phyloP scores from a whole-genome alignment of 2,329 filamentous ascomycete species.

The Clonostachys chloroleuca region DNA sequence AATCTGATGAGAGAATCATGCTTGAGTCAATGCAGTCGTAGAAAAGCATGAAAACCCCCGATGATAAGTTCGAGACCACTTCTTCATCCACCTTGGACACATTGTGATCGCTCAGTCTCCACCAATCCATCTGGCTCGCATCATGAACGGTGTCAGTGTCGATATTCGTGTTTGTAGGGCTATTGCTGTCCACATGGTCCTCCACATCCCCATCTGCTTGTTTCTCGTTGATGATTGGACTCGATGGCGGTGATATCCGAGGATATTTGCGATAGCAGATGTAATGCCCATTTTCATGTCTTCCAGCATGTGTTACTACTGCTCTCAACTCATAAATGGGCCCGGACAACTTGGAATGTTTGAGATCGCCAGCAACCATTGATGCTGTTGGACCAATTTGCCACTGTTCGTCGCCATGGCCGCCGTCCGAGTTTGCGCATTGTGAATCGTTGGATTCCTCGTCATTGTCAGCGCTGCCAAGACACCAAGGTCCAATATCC shows the following conservation, averaged over 20 bases:
- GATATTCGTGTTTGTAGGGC: too few species aligned
- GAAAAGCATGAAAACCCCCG: conserved; percentile 92
- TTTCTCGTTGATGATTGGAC: conserved; percentile 5
- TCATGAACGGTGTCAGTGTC: too few species aligned
- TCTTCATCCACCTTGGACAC: conserved; percentile 72
- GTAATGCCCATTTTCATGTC: conserved; percentile 95
- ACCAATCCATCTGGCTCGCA: conserved; percentile 57
- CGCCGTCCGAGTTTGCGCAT: conserved; percentile 7
- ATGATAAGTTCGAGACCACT: conserved; percentile 65
- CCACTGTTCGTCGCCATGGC: conserved; percentile 58
- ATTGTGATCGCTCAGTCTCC: conserved; percentile 84
- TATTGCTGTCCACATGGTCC: too few species aligned
- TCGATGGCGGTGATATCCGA: conserved; percentile 5
- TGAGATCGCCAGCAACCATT: conserved; percentile 61
- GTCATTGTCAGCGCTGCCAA: conserved; percentile 50
- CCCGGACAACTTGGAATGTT: conserved; percentile 46
- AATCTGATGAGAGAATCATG: conserved; percentile 30
- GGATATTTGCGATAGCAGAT: conserved; percentile 80
- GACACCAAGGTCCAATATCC: conserved; percentile 79
- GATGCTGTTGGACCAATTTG: conserved; percentile 62
- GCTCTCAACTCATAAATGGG: conserved; percentile 74
- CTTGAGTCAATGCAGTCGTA: conserved; percentile 70
- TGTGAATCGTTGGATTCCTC: conserved; percentile 5
- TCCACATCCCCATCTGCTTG: not conserved
- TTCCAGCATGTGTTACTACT: conserved; percentile 82